Evolutionary conservation across 148 eudicot genomes (phyloP).

Genomic region (Drosera capensis): DNA sequence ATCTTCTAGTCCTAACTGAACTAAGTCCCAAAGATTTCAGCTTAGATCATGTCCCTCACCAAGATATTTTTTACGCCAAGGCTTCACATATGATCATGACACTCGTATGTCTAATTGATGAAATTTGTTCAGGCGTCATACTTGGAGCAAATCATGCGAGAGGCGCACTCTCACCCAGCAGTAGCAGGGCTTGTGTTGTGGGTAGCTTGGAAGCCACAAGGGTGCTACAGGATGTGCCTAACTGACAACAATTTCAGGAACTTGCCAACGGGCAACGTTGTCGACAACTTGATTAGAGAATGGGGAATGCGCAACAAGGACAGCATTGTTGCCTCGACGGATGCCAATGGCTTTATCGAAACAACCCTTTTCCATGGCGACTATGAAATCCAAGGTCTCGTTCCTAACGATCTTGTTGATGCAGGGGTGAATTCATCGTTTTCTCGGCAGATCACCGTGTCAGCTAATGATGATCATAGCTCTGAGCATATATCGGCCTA

Average conservation of each 20-base stretch:
- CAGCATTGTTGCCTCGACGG: slow-evolving; percentile 12
- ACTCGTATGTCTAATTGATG: no score
- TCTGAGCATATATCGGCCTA: no score
- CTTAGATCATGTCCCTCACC: no score
- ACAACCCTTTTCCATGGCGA: slow-evolving; percentile 35
- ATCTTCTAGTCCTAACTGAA: no score
- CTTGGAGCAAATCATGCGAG: slow-evolving; percentile 32
- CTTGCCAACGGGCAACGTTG: slow-evolving; percentile 31
- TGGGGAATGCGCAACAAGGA: slow-evolving; percentile 9
- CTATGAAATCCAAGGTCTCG: slow-evolving; percentile 25
- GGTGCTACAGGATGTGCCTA: slow-evolving; percentile 42
- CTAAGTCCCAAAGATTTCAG: no score
- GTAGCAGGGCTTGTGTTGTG: slow-evolving; percentile 47
- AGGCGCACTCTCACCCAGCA: slow-evolving; percentile 28
- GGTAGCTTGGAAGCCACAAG: slow-evolving; percentile 31
- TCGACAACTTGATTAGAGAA: slow-evolving; percentile 29
- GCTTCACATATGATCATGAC: no score
- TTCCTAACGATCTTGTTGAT: background rate
- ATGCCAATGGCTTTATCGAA: slow-evolving; percentile 21
- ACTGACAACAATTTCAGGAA: slow-evolving; percentile 46
- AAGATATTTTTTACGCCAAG: no score
- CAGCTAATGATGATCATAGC: background rate
- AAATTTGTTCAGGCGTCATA: slow-evolving; percentile 17
- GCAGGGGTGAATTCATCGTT: background rate
- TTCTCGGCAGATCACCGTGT: background rate